Evolutionary conservation across 2,329 filamentous ascomycete species (phyloP), one percentile per base, ranked within the genome.

Genomic region (Akanthomyces uredinophilus): DNA sequence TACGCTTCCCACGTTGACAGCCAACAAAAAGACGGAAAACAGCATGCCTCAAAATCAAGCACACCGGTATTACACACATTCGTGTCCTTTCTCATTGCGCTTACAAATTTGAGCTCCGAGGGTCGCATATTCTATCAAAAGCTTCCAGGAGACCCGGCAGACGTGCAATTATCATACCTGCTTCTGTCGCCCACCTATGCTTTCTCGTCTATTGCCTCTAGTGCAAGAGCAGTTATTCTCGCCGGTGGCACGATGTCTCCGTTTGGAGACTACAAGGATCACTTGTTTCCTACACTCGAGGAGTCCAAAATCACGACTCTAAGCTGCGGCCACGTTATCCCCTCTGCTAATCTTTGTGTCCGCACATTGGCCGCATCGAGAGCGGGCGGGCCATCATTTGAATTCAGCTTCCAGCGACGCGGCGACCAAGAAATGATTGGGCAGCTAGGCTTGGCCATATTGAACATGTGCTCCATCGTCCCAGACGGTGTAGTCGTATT

Each of bases 231-330:
- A 2, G 90, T 99, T 4, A 89, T 99, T 47, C 79, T 99, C 4
- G 95, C 93, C 0, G 95, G 95, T 63, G 95, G 95, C 24, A 99
- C 95, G 29, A 98, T 99, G 95, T 96, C 95, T 2, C 95, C 95
- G 0, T 96, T 98, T 79, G 85, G 88, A 27, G 95, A 98, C 75
- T 99, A 96, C 74, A 87, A 84, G 41, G 83, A 89, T 4, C 91
- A 97, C 68, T 81, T 99, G 0, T 95, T 99, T 65, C 90, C 94
- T 0, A 88, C 90, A 54, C 74, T 96, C 0, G 72, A 83, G 0
- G 67, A 81, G 0, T 74, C 78, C 0, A 85, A 85, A 62, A 83
- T 98, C 50, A 87, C 83, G 11, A 96, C 91, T 0, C 83, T 97
- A 35, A 97, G 92, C 67, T 99, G 94, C 72, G 93, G 92, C 0